Base-by-base conservation (phyloP, 1,139 yeast species). In the Yamadazyma blattariae region DNA sequence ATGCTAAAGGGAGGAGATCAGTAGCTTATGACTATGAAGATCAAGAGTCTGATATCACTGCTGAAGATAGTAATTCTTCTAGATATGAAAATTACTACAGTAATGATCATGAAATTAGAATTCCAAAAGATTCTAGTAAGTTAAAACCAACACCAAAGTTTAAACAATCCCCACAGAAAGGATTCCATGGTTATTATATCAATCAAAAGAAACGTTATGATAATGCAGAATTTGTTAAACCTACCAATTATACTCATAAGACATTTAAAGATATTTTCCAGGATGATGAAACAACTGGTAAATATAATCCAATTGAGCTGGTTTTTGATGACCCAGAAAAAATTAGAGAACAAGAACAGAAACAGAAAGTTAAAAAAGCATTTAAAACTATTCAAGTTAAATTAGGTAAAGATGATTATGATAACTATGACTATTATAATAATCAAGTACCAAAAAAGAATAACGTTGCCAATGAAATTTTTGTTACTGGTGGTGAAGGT, bases 261-360 rank as follows among this genome's bases (percentile, higher is more conserved):
- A 68, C 74, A 1, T 65, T 68, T 41, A 46, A 54, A 24, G 71
- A 67, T 7, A 71, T 69, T 6, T 68, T 69, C 40, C 46, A 51
- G 13, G 66, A 68, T 36, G 58, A 59, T 7, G 68, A 64, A 29
- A 50, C 47, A 17, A 45, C 51, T 21, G 60, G 56, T 25, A 57
- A 55, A 33, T 64, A 63, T 38, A 67, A 66, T 39, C 75, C 75
- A 5, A 65, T 66, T 51, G 73, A 67, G 40, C 46, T 52, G 27
- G 74, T 70, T 6, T 70, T 70, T 45, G 63, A 63, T 26, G 58
- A 51, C 24, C 52, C 56, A 2, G 56, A 42, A 8, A 44, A 44
- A 26, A 46, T 46, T 16, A 47, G 43, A 16, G 49, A 47, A 35
- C 48, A 43, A 29, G 47, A 47, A 32, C 47, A 52, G 32, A 46